Evolutionary conservation across 768 basidiomycete species (phyloP), one percentile per base, ranked within the genome.

Genomic region (Clitopilus passeckerianus): DNA sequence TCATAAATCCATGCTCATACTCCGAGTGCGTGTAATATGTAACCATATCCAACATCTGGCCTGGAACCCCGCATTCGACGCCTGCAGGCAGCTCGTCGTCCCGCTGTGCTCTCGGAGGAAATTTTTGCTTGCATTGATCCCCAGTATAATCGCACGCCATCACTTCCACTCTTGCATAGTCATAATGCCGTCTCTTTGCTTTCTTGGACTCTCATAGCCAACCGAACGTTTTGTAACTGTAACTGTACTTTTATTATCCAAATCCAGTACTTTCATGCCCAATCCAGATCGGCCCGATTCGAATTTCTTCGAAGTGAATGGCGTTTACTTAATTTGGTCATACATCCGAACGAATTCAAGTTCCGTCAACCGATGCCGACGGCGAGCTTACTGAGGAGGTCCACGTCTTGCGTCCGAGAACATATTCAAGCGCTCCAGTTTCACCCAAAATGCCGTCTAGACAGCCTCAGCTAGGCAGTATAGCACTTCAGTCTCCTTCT

Each of bases 401-500:
- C 46, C 46, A 50, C 46, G 46, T 50, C 46, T 23, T 50, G 46
- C 46, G 22, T 50, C 46, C 22, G 53, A 53, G 16, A 23, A 55
- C 54, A 18, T 34, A 34, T 37, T 8, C n/a, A 23, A 16, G 14
- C 52, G 10, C 54, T 54, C 24, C 5, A 33, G n/a, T 54, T 54
- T 53, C 12, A 12, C 22, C 14, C 2, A 30, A 55, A 55, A 63
- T 66, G 77, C 72, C 79, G 16, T 66, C 74, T 34, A 76, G 68
- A 57, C 74, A 72, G 59, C 86, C 84, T 56, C 70, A 68, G 53
- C 76, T 90, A 24, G 90, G 88, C 44, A 90, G 87, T 66, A 77
- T 85, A 34, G 86, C 87, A 7, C 71, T 91, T 44, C 86, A 91
- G 72, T 81, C 82, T 6, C 87, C 89, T 16, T 76, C 80, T 27